Conservation (phyloP, 2,329 filamentous ascomycete genomes). For the Paraphoma chrysanthemicola region DNA sequence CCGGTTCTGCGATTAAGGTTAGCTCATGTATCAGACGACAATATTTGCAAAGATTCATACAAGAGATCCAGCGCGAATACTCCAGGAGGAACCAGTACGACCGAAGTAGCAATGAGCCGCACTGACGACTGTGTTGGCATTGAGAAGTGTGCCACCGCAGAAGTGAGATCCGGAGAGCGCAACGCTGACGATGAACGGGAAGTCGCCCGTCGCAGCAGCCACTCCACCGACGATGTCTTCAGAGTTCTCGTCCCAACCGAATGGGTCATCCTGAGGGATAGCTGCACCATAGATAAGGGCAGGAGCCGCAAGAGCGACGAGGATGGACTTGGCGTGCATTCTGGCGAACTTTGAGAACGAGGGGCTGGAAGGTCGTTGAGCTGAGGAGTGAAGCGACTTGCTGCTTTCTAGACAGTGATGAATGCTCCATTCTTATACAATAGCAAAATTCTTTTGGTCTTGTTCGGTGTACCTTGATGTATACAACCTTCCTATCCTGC, state of each 20-base stretch:
- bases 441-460: too few species aligned
- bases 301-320: conserved; percentile 26
- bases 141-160: conserved; percentile 37
- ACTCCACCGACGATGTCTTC: conserved; percentile 33
- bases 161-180: conserved; percentile 25
- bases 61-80: conserved; percentile 29
- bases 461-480: too few species aligned
- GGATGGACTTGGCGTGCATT: too few species aligned
- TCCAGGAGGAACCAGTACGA: conserved; percentile 17
- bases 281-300: conserved; percentile 18
- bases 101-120: conserved; percentile 35
- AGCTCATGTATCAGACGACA: too few species aligned
- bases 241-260: neutral
- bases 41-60: too few species aligned
- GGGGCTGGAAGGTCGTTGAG: conserved; percentile 27
- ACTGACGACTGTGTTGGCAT: conserved; percentile 36
- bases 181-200: conserved; percentile 37
- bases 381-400: conserved; percentile 24
- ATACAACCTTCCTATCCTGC: too few species aligned
- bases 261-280: conserved; percentile 21
- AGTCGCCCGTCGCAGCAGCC: conserved; percentile 29
- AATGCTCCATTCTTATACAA: too few species aligned
- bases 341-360: neutral
- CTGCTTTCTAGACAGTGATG: too few species aligned
- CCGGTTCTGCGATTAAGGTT: conserved; percentile 1